A percentile compares a stretch with the other conserved stretches of the same genome.
phyloP scores from a whole-genome alignment of 345 rosid genomes.

The Dipteronia dyeriana region DNA sequence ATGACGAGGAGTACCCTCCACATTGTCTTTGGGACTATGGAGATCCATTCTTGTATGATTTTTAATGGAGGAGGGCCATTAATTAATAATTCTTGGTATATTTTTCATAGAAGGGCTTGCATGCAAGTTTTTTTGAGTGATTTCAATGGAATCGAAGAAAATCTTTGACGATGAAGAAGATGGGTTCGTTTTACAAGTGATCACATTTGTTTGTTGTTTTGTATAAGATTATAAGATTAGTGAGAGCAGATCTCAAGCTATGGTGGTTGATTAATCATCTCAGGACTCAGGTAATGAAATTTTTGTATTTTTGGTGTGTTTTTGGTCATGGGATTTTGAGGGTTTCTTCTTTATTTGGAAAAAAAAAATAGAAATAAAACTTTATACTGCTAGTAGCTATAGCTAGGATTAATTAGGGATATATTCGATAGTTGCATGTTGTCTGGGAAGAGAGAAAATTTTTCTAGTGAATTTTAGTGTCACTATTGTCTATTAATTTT shows the following conservation, averaged over 20 bases:
- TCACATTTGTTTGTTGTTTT: background rate
- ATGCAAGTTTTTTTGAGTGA: conserved; percentile 8
- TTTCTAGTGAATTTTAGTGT: background rate
- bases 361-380: too few species aligned
- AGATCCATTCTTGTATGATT: conserved; percentile 59
- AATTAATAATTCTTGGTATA: background rate
- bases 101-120: background rate
- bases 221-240: background rate
- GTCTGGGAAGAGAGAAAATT: background rate
- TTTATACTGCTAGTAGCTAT: background rate
- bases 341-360: background rate
- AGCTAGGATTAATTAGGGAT: background rate
- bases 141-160: background rate
- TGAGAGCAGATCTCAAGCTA: conserved; percentile 1
- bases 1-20: conserved; percentile 58
- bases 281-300: conserved; percentile 1
- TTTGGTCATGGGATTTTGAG: background rate
- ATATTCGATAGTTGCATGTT: conserved; percentile 5
- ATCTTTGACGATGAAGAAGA: background rate
- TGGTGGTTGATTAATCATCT: background rate
- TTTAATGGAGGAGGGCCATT: conserved; percentile 16
- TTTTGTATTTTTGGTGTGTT: background rate
- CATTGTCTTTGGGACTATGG: conserved; percentile 61
- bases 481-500: background rate
- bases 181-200: background rate